These are phyloP conservation scores for Quercus ilex DNA, from an alignment of 306 rosid species.

Conservation along the genomic window DNA sequence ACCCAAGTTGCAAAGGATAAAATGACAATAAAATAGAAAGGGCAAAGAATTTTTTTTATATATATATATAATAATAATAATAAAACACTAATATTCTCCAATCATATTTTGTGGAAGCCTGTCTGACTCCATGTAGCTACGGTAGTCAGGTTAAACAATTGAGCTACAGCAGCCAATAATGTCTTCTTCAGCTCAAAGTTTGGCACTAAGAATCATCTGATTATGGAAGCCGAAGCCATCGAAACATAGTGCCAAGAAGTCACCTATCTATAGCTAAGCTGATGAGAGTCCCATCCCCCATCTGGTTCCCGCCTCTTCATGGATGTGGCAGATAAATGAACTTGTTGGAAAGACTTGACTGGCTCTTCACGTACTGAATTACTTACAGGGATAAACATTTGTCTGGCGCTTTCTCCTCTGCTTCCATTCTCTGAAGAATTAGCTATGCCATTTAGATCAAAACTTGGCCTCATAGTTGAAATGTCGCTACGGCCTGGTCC, in stretches of 20 bases:
- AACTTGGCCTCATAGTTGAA: slow-evolving; percentile 3
- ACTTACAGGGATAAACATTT: slow-evolving; percentile 1
- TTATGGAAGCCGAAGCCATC: not conserved
- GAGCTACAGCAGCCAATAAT: slow-evolving; percentile 5
- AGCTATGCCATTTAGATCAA: slow-evolving; percentile 1
- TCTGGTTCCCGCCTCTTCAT: slow-evolving; percentile 37
- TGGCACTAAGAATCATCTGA: not conserved
- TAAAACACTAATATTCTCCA: slow-evolving; percentile 9
- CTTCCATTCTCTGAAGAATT: slow-evolving; percentile 12
- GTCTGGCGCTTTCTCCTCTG: slow-evolving; percentile 20
- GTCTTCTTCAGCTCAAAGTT: not conserved
- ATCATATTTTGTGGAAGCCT: slow-evolving; percentile 11
- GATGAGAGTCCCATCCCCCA: slow-evolving; percentile 35
- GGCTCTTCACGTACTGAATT: slow-evolving; percentile 19
- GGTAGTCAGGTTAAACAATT: slow-evolving; percentile 17
- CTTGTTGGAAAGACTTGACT: slow-evolving; percentile 20
- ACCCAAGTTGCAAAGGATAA: slow-evolving; percentile 4
- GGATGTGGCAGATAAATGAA: slow-evolving; percentile 4
- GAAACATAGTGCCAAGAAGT: slow-evolving; percentile 22
- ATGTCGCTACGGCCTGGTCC: slow-evolving; percentile 13
- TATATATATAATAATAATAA: not conserved
- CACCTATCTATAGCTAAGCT: slow-evolving; percentile 18
- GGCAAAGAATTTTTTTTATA: slow-evolving; percentile 9
- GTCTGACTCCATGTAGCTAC: slow-evolving; percentile 9
- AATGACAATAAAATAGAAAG: not conserved